Base-by-base conservation (phyloP, 768 basidiomycete species). In the Leccinum olivaceopallidum region DNA sequence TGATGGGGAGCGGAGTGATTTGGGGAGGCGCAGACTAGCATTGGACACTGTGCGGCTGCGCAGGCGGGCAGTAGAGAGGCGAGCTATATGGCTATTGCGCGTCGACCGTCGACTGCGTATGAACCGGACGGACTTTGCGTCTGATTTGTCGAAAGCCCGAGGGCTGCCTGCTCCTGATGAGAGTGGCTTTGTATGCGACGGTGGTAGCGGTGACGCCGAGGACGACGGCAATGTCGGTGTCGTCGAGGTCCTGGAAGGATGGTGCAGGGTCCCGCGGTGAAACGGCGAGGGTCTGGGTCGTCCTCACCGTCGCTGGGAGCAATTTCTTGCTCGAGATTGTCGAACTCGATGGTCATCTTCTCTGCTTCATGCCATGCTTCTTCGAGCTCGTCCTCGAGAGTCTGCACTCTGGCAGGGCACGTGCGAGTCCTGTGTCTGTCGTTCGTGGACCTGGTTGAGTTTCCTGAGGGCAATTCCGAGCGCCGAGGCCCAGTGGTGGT, bases 321-420 rank as follows among this genome's bases (percentile, higher is more conserved):
- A 24, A 24, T 24, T 24, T 24, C 24, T 24, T 24, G 24, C 24
- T 24, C 24, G 24, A 24, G 24, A 24, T 24, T 24, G 24, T 24
- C 24, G 24, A 24, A 24, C 26, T 26, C 26, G 56, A 77, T 71
- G 1, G 90, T 90, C 65, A 92, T 77, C 47, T 82, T 83, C 65
- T 90, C 86, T 3, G 90, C 92, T 60, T 87, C 85, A 50, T 80
- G 80, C 92, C 92, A 93, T 0, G 90, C 92, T 56, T 93, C 92
- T 53, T 88, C 85, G 24, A 92, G 78, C 63, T 91, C 88, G 16
- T 81, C 87, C 65, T 88, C 80, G 22, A 26, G 24, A 56, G 82
- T 78, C 26, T 73, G 74, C 24, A 89, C 80, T 39, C 79, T 77
- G 12, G 78, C 69, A 78, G 79, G 5, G 82, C 78, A 7, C 76